Base-by-base conservation (phyloP, 441 rosid species). In the Erodium moschatum region DNA sequence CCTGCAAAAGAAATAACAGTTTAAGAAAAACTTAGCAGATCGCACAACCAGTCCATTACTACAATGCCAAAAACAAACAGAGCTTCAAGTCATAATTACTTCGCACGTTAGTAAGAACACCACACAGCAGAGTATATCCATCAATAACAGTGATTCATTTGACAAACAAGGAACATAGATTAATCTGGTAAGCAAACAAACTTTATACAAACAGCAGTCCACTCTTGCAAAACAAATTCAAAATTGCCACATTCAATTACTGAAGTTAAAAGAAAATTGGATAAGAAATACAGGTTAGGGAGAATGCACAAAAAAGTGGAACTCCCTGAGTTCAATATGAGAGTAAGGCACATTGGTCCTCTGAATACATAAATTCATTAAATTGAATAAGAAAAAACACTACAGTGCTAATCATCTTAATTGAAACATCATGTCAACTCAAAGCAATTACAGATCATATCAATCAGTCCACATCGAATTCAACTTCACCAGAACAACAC, bases 1-100 rank as follows among this genome's bases (percentile, higher is more conserved):
- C 78, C 78, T 75, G 44, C 65, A 21, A 64, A 29, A 64, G 42
- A 27, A 27, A 64, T 13, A 48, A 44, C 16, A 24, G 9, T 20
- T 31, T 6, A 66, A 12, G 7, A 3, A 66, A 44, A 21, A 24
- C 40, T 65, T 65, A 65, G 56, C 56, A 18, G 9, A 58, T 19
- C 4, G 18, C 63, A 58, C 21, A 19, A 9, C 63, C 11, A 58
- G 63, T 58, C 3, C 13, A 58, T 9, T 20, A 20, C 63, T 54
- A 19, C 8, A 58, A 58, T 58, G 29, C 63, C 29, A 19, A 19
- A 19, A 58, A 40, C 44, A 58, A 20, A 19, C 12, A 56, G 20
- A 54, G 20, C 9, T 58, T 19, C 11, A 20, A 58, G 24, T 58
- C 61, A 58, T 58, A 18, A 58, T 19, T 19, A 58, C 63, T 18